Evolutionary conservation across 495 filamentous ascomycete genomes (phyloP).

Genomic region (Trichoderma gamsii): DNA sequence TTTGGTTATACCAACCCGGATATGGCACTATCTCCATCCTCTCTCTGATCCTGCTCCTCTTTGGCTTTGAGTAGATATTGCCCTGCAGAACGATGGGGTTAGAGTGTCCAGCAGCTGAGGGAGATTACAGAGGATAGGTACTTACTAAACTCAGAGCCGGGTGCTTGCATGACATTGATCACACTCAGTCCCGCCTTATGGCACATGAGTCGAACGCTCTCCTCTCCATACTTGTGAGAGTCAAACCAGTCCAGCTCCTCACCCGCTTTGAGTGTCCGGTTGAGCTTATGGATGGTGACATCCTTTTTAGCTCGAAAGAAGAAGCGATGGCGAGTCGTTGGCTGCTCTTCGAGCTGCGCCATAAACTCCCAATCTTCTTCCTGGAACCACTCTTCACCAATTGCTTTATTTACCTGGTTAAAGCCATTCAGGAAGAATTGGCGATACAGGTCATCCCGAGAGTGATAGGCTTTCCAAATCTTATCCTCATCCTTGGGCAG

Average conservation of each 20-base stretch:
- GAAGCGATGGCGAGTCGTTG: conserved; percentile 14
- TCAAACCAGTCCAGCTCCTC: conserved; percentile 17
- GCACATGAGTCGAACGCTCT: conserved; percentile 15
- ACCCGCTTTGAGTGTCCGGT: neutral
- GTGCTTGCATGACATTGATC: conserved; percentile 12
- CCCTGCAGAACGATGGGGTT: neutral
- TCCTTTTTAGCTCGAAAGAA: conserved; percentile 13
- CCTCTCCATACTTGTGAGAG: conserved; percentile 16
- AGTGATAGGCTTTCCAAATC: conserved; percentile 14
- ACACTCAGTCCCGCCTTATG: conserved; percentile 9
- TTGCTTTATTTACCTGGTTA: neutral
- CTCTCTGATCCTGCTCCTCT: conserved; percentile 1
- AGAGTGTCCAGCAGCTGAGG: neutral
- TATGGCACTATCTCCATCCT: conserved; percentile 13
- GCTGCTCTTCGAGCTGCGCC: conserved; percentile 8
- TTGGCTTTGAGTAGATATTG: conserved; percentile 6
- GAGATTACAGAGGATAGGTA: neutral
- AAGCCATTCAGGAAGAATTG: conserved; percentile 15
- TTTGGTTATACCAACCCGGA: neutral
- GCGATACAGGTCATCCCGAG: conserved; percentile 1
- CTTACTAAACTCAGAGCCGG: conserved; percentile 16
- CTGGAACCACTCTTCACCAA: conserved; percentile 6
- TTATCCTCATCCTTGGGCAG: neutral
- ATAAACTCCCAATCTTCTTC: conserved; percentile 13
- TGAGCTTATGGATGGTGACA: neutral